These are phyloP conservation scores for Lumnitzera littorea DNA, from an alignment of 345 rosid genomes.

Conservation along the genomic window DNA sequence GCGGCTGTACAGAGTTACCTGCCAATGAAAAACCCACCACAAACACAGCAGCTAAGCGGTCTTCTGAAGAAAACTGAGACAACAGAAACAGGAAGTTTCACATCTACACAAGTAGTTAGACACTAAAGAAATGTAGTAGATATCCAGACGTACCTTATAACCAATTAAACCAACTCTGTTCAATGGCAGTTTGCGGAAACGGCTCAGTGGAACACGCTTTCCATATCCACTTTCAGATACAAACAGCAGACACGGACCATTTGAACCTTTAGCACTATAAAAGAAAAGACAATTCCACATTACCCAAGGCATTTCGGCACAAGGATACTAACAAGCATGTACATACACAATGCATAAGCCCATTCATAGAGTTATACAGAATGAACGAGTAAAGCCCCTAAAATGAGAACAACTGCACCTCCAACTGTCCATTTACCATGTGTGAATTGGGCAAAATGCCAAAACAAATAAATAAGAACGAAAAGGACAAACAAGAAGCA, in stretches of 20 bases:
- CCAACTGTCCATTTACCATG: no score
- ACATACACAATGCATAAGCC: no score
- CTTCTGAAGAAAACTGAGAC: slow-evolving; percentile 67
- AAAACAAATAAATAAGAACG: no score
- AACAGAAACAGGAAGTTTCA: slow-evolving; percentile 1
- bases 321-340: no score
- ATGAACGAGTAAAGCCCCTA: no score
- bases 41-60: slow-evolving; percentile 73
- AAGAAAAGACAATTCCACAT: background rate
- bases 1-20: slow-evolving; percentile 30
- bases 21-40: slow-evolving; percentile 83
- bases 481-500: no score
- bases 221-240: slow-evolving; percentile 85
- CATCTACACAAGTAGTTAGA: background rate
- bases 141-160: slow-evolving; percentile 46
- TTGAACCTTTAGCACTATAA: slow-evolving; percentile 29
- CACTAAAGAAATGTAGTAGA: background rate
- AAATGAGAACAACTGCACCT: no score
- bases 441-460: no score
- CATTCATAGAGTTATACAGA: no score
- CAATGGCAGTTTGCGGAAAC: slow-evolving; percentile 49
- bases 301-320: background rate
- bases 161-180: slow-evolving; percentile 82
- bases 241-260: slow-evolving; percentile 88
- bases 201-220: slow-evolving; percentile 85